A percentile compares a stretch with the other conserved stretches of the same genome.
phyloP scores from a whole-genome alignment of 2,329 filamentous ascomycete genomes.

The Nemania sp. region DNA sequence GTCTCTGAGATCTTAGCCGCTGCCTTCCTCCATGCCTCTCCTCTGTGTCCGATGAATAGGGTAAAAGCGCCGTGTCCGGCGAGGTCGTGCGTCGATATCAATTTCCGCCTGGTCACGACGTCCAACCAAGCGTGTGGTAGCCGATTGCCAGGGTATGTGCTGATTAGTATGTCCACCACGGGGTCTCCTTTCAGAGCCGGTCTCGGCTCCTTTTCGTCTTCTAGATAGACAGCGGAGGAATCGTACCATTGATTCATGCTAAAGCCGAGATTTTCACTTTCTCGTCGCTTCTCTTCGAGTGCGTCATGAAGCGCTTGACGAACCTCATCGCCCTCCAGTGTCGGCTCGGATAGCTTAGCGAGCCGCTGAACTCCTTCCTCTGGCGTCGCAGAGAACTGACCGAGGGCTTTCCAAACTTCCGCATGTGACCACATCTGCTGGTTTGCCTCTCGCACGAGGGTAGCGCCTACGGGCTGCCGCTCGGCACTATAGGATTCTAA shows the following conservation, averaged over 20 bases:
- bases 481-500: slow-evolving; percentile 50
- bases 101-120: slow-evolving; percentile 46
- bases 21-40: slow-evolving; percentile 56
- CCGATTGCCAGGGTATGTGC: slow-evolving; percentile 61
- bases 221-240: slow-evolving; percentile 43
- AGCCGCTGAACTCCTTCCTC: slow-evolving; percentile 43
- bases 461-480: slow-evolving; percentile 53
- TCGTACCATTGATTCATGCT: slow-evolving; percentile 55
- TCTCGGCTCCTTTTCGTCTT: slow-evolving; percentile 30
- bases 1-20: slow-evolving; percentile 42
- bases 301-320: slow-evolving; percentile 44
- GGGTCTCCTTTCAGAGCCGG: slow-evolving; percentile 37
- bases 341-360: slow-evolving; percentile 41
- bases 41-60: slow-evolving; percentile 59
- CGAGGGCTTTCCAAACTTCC: slow-evolving; percentile 50
- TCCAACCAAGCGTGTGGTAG: slow-evolving; percentile 68
- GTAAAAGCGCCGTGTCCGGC: slow-evolving; percentile 58
- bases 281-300: slow-evolving; percentile 55
- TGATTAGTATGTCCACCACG: slow-evolving; percentile 35
- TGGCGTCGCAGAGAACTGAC: slow-evolving; percentile 44
- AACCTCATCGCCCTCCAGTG: slow-evolving; percentile 40
- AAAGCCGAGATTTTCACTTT: slow-evolving; percentile 46
- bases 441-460: slow-evolving; percentile 56
- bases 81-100: slow-evolving; percentile 62
- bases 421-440: slow-evolving; percentile 57